Conservation (phyloP, 73 alveolate species). For the Symbiodinium natans region DNA sequence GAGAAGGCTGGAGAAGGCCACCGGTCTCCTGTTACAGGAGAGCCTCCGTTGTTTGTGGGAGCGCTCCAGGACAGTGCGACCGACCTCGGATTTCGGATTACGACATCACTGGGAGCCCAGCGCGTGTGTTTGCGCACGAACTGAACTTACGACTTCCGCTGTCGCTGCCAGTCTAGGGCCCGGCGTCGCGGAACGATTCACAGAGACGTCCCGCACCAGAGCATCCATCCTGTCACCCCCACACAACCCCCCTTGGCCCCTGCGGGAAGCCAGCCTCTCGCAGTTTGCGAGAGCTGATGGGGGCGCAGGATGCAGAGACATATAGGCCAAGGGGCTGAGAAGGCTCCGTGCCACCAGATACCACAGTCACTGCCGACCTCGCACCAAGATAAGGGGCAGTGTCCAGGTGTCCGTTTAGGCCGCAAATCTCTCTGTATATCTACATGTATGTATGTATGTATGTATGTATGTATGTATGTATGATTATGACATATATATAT, state of each 20-base stretch:
- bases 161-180: too few species aligned
- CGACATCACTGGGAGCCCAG: too few species aligned
- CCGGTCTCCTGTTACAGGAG: conserved; percentile 42
- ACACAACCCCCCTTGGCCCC: background rate
- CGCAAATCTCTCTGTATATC: too few species aligned
- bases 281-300: background rate
- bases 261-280: background rate
- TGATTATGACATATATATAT: too few species aligned
- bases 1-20: too few species aligned
- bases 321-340: conserved; percentile 23
- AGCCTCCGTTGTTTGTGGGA: conserved; percentile 50
- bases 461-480: too few species aligned
- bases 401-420: too few species aligned
- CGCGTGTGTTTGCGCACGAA: too few species aligned
- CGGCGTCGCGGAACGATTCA: conserved; percentile 42
- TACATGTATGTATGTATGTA: too few species aligned
- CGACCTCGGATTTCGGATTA: conserved; percentile 11
- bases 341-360: conserved; percentile 70
- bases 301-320: background rate
- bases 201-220: conserved; percentile 11
- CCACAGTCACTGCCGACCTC: conserved; percentile 47
- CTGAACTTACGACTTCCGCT: too few species aligned
- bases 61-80: conserved; percentile 38
- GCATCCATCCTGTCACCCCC: conserved; percentile 44
- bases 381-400: too few species aligned